Evolutionary conservation across 768 basidiomycete genomes (phyloP), one percentile per base, ranked within the genome.

Genomic region (Antrodiella citrinella): DNA sequence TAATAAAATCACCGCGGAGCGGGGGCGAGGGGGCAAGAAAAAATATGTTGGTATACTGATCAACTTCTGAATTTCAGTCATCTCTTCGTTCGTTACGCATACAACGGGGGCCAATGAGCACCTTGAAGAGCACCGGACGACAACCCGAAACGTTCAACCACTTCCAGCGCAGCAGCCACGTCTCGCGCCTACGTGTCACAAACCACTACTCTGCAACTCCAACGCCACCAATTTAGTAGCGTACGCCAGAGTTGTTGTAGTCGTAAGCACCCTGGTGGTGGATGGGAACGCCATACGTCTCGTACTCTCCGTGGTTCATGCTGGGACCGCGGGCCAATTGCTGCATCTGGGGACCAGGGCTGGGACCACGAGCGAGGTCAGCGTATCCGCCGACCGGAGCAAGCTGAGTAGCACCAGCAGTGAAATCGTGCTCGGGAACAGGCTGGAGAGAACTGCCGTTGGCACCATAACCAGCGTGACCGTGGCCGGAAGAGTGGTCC

Each of bases 351-450:
- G 86, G 87, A 54, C 77, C 76, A 15, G 83, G 80, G 66, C 80
- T 85, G 7, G 81, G 71, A 25, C 85, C 88, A 54, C 88, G 84
- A 50, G 86, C 76, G 44, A 90, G 75, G 62, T 91, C 86, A 44
- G 86, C 89, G 59, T 91, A 91, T 19, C 86, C 86, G 51, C 85
- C 87, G 50, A 86, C 79, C 21, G 85, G 79, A 12, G 81, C 80
- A 42, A 82, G 72, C 15, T 7, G 7, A 45, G 68, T 61, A 21
- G 80, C 61, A 21, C 80, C 81, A 48, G 84, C 74, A 26, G 86
- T 86, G 64, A 87, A 88, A 64, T 91, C 88, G 60, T 89, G 86
- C 15, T 87, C 77, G 38, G 81, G 83, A 43, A 85, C 62, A 43
- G 75, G 73, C 51, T 69, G 65, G 46, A 77, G 66, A 39, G 55